Evolutionary conservation across 495 filamentous ascomycete genomes (phyloP), one percentile per base, ranked within the genome.

Genomic region (Talaromyces wortmannii): DNA sequence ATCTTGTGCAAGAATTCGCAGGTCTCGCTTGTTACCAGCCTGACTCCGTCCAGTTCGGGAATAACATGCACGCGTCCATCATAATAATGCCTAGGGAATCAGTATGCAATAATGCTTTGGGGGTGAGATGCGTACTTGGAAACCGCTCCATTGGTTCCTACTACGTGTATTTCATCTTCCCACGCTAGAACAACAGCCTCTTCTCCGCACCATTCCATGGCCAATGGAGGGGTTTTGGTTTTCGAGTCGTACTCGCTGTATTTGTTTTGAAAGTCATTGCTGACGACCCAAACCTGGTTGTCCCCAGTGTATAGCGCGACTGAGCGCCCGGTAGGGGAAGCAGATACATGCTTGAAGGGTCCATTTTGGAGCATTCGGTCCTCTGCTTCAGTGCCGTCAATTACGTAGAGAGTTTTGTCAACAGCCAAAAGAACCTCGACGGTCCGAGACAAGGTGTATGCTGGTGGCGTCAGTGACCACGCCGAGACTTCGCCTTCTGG

Each of bases 111-210:
- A 5, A 16, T 4, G 42, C 5, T 32, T 40, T 18, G 6, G 7
- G 40, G 2, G 18, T 11, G 33, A 23, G 23, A 6, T 51, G 48
- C 72, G 60, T 67, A 83, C 78, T 83, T 84, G 33, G 91, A 80
- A 43, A 89, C 80, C 10, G 86, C 82, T 42, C 89, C 90, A 48
- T 84, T 86, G 0, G 90, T 91, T 2, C 91, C 92, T 53, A 97
- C 87, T 45, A 98, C 78, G 64, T 97, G 94, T n/a, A 97, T 85
- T 62, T 98, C 94, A 70, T 98, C 94, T 61, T 96, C 94, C 94
- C 94, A 98, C 12, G 90, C 91, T 56, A 97, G 82, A 46, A 95
- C 84, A 7, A 97, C 90, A 6, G 91, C 89, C 70, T 97, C 90
- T 56, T 96, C 95, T 13, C 94, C 92, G 69, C 94, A 97, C 94